A percentile compares a stretch with the other conserved stretches of the same genome.
Conservation (phyloP, 129 eudicot species). For the Ambrosia trifida region DNA sequence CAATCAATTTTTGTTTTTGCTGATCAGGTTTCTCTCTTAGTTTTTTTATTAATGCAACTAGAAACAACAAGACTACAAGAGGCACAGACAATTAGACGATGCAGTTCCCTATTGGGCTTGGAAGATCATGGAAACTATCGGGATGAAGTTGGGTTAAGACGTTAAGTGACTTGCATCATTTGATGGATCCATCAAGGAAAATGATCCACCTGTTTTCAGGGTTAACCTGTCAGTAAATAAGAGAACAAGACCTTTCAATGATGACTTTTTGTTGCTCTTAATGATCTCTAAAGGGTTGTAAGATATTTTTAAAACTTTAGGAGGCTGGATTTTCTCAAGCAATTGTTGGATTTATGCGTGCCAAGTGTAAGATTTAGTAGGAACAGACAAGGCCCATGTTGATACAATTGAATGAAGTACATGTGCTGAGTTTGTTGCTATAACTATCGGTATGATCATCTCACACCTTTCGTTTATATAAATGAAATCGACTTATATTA, state of each 20-base stretch:
- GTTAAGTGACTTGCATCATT: too few species aligned
- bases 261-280: conserved; percentile 75
- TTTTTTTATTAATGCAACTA: too few species aligned
- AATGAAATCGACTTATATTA: not conserved
- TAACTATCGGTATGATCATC: conserved; percentile 14
- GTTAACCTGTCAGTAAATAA: too few species aligned
- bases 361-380: conserved; percentile 59
- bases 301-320: conserved; percentile 73
- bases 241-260: too few species aligned
- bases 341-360: too few species aligned
- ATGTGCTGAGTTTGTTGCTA: not conserved
- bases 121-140: not conserved
- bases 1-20: not conserved
- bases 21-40: not conserved
- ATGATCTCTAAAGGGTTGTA: conserved; percentile 67
- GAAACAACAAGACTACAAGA: too few species aligned
- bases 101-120: conserved; percentile 2
- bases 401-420: conserved; percentile 41
- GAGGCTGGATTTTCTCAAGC: conserved; percentile 80
- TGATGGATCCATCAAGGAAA: not conserved
- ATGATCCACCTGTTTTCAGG: not conserved
- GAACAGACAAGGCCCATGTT: conserved; percentile 32
- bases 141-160: too few species aligned
- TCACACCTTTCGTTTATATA: conserved; percentile 14
- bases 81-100: too few species aligned